phyloP scores from a whole-genome alignment of 1,139 yeast species.

The Hyphopichia wangnamkhiaoensis region DNA sequence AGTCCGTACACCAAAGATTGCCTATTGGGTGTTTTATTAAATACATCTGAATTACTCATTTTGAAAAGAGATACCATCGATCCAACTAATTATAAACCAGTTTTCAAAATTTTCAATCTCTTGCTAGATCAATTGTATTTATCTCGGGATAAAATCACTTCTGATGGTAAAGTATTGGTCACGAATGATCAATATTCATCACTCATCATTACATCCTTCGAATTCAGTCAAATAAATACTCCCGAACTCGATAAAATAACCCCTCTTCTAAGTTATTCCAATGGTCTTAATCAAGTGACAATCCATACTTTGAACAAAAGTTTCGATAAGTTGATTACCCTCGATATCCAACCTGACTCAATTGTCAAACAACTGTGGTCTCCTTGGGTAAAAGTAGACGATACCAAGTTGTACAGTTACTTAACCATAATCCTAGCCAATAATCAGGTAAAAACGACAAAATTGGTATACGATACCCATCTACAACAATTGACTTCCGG shows the following conservation, averaged over 20 bases:
- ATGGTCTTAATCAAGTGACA: constrained; percentile 18
- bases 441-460: constrained; percentile 18
- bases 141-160: constrained; percentile 6
- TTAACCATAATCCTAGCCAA: constrained; percentile 16
- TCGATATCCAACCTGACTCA: constrained; percentile 7
- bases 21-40: constrained; percentile 35
- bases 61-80: constrained; percentile 27
- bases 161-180: constrained; percentile 16
- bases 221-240: constrained; percentile 19
- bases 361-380: constrained; percentile 27
- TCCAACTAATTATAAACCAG: constrained; percentile 25
- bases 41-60: constrained; percentile 41
- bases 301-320: constrained; percentile 20
- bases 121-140: constrained; percentile 23
- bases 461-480: constrained; percentile 9
- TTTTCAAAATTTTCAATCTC: constrained; percentile 28
- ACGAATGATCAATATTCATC: constrained; percentile 19
- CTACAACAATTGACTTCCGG: too few species aligned
- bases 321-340: constrained; percentile 7
- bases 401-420: constrained; percentile 8
- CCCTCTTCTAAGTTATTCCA: constrained; percentile 16
- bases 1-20: constrained; percentile 27
- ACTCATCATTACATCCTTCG: constrained; percentile 32
- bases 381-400: constrained; percentile 14
- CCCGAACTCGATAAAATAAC: constrained; percentile 12